Evolutionary conservation across 139 green algal genomes (phyloP), one percentile per base, ranked within the genome.

Genomic region (Micractinium conductrix): DNA sequence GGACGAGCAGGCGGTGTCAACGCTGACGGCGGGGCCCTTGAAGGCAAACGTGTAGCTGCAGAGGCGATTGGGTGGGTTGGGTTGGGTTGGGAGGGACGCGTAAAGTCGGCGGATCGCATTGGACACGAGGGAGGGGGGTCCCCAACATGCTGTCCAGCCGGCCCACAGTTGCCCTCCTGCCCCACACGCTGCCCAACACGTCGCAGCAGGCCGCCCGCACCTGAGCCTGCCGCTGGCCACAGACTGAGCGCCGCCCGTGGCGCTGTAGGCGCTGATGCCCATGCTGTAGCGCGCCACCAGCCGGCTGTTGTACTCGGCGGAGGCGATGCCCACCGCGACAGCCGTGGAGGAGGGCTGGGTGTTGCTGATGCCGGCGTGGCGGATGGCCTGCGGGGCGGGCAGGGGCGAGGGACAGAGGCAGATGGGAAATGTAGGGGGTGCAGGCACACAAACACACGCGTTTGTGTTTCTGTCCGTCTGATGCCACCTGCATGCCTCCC

Each of bases 1-100:
- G 26, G 91, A 94, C 0, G 93, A 96, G 87, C 94, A 97, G 58
- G 94, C 95, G 7, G 95, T 98, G 89, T 98, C 95, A 16, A 98
- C 90, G 24, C 82, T 93, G 24, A 98, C 48, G 40, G 86, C 68
- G 14, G 91, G 87, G 9, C 95, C 93, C 38, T 84, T 85, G 67
- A 97, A 87, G 42, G 85, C 92, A 83, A 94, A 98, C 1, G 85
- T 86, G 89, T 93, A 98, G 19, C 91, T 78, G 70, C 65, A 72
- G 4, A 40, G 65, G 6, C 14, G 12, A n/a, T n/a, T n/a, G n/a
- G n/a, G n/a, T n/a, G n/a, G n/a, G n/a, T n/a, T n/a, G n/a, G n/a
- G n/a, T n/a, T n/a, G n/a, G n/a, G n/a, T n/a, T n/a, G n/a, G n/a
- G n/a, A n/a, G n/a, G n/a, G n/a, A n/a, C n/a, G n/a, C n/a, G n/a